Evolutionary conservation across 306 rosid species (phyloP).

Genomic region (Ochetophila trinervis): DNA sequence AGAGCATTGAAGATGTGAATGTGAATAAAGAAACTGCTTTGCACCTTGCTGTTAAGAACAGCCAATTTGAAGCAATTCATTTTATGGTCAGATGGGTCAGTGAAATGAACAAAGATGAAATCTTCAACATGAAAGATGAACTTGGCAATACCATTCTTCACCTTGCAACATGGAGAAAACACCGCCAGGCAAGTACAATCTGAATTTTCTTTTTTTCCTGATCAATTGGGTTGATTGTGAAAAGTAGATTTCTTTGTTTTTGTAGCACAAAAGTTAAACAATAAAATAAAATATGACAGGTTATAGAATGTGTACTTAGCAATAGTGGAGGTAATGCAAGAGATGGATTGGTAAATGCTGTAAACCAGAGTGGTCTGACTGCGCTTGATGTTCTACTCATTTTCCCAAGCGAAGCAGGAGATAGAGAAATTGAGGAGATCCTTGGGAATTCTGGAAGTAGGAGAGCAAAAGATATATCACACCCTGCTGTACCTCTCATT

Average conservation of each 20-base stretch:
- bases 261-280: no score
- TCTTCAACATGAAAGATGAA: slow-evolving; percentile 17
- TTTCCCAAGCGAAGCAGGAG: slow-evolving; percentile 32
- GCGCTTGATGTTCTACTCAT: slow-evolving; percentile 28
- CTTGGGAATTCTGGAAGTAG: slow-evolving; percentile 17
- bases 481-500: not conserved
- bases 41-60: slow-evolving; percentile 32
- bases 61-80: slow-evolving; percentile 22
- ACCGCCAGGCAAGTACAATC: slow-evolving; percentile 21
- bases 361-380: slow-evolving; percentile 18
- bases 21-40: slow-evolving; percentile 23
- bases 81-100: slow-evolving; percentile 11
- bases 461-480: slow-evolving; percentile 8
- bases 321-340: not conserved
- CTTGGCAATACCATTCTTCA: slow-evolving; percentile 30
- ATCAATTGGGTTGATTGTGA: no score
- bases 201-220: no score
- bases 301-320: slow-evolving; percentile 24
- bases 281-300: slow-evolving; percentile 11
- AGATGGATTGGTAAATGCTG: not conserved
- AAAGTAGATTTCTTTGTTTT: no score
- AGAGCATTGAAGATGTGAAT: not conserved
- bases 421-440: slow-evolving; percentile 24
- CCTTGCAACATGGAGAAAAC: slow-evolving; percentile 34
- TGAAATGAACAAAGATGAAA: slow-evolving; percentile 7